Evolutionary conservation across 495 filamentous ascomycete species (phyloP).

Genomic region (Hypoxylon perforatum): DNA sequence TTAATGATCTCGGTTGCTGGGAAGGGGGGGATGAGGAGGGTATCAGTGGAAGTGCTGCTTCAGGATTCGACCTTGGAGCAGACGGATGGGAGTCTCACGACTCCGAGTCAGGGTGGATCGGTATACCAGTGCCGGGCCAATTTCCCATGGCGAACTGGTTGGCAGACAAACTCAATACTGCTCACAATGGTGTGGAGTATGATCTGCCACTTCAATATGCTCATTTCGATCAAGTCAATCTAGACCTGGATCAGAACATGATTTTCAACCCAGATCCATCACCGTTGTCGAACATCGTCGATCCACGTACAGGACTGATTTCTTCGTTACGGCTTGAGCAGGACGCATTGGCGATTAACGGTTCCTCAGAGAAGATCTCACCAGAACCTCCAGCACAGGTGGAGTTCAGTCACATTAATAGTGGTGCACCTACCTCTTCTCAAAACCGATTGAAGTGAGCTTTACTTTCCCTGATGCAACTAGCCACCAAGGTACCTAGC

Average conservation of each 20-base stretch:
- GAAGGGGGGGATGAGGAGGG: neutral
- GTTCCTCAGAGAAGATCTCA: neutral
- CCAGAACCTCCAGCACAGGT: neutral
- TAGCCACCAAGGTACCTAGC: too few relatives aligned
- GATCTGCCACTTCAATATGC: neutral
- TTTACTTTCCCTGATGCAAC: neutral
- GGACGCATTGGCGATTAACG: neutral
- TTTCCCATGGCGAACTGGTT: slow-evolving; percentile 22
- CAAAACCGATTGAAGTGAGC: slow-evolving; percentile 18
- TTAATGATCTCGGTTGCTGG: slow-evolving; percentile 26
- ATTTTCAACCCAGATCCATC: neutral
- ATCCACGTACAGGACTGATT: neutral
- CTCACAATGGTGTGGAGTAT: neutral
- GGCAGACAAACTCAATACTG: slow-evolving; percentile 5
- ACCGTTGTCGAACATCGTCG: neutral
- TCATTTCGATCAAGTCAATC: neutral
- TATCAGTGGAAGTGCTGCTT: neutral
- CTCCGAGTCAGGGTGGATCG: neutral
- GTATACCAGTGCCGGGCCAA: slow-evolving; percentile 11
- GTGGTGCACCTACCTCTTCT: slow-evolving; percentile 1
- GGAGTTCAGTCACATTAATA: neutral
- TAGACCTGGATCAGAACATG: neutral
- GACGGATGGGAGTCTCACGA: neutral
- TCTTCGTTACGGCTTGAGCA: slow-evolving; percentile 2
- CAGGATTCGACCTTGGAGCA: neutral